Evolutionary conservation across 2,329 filamentous ascomycete species (phyloP), one percentile per base, ranked within the genome.

Genomic region (Leptographium flavum): DNA sequence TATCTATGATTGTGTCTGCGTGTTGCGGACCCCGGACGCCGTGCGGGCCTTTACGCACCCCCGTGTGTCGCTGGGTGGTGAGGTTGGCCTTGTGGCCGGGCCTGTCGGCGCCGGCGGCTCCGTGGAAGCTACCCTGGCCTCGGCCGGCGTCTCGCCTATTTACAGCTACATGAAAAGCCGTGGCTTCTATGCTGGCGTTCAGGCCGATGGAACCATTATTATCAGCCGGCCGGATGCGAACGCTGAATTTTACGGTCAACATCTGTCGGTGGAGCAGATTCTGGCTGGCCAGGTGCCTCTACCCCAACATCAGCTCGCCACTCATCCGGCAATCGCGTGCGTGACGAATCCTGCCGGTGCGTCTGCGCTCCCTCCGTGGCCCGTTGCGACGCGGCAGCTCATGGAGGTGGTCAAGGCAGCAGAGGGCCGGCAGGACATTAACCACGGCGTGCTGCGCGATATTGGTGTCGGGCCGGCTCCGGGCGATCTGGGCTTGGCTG

Each of bases 1-100:
- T 58, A 81, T 86, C 17, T 85, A 85, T 62, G 81, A 86, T 56
- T 84, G 80, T 53, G 80, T 87, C 23, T 73, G 83, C 22, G 75
- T 86, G 23, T 81, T 86, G 55, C 84, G 84, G 58, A 79, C 75
- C 0, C 68, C 73, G 25, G 68, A 75, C 44, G 81, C 81, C 2
- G 62, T 86, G 37, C 71, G 79, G 31, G 79, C 79, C 0, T 86
- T 85, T 58, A 77, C 76, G 40, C 73, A 70, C 39, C 61, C 81
- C 13, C 71, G 81, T 33, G 73, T 78, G 52, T 83, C 78, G 2
- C 61, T 86, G 3, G 81, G 81, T 4, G 79, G 79, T 25, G 80
- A 83, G 54, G 59, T 85, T 36, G 79, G 76, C 45, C 76, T 77
- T 9, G 72, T 74, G 4, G 81, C 79, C 3, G 73, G 63, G 1